Conservation (phyloP, 2,329 filamentous ascomycete species). For the Colletotrichum gloeosporioides region DNA sequence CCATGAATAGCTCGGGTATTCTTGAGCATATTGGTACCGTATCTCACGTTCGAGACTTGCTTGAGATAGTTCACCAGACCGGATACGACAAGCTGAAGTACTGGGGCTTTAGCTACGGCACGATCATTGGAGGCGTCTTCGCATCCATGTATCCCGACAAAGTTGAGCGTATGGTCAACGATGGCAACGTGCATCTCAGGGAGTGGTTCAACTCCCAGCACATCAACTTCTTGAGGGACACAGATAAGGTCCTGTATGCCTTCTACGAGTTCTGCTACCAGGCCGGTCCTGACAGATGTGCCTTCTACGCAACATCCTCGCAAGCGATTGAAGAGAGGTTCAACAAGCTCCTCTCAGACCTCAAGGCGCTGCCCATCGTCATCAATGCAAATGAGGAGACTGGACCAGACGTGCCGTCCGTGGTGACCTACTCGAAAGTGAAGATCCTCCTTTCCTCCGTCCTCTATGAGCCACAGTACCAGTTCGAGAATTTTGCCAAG, state of each 20-base stretch:
- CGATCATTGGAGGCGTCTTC: slow-evolving; percentile 56
- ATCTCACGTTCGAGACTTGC: slow-evolving; percentile 52
- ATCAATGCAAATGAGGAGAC: slow-evolving; percentile 32
- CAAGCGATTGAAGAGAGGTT: slow-evolving; percentile 44
- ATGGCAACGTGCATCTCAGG: slow-evolving; percentile 59
- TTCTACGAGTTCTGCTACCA: slow-evolving; percentile 61
- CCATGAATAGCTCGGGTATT: slow-evolving; percentile 40
- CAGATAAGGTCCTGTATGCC: slow-evolving; percentile 56
- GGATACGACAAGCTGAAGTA: slow-evolving; percentile 50
- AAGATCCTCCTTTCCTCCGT: slow-evolving; percentile 46
- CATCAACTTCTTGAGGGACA: slow-evolving; percentile 55
- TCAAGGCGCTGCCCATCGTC: slow-evolving; percentile 50
- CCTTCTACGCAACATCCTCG: slow-evolving; percentile 43
- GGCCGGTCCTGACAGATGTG: slow-evolving; percentile 54
- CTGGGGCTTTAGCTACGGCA: slow-evolving; percentile 63
- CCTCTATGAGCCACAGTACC: slow-evolving; percentile 49
- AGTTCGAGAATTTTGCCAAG: slow-evolving; percentile 46
- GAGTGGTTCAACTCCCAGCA: slow-evolving; percentile 55
- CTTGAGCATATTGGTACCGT: slow-evolving; percentile 48
- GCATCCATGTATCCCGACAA: slow-evolving; percentile 57
- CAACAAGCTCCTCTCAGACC: slow-evolving; percentile 39
- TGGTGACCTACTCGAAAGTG: slow-evolving; percentile 56
- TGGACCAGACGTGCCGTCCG: slow-evolving; percentile 47
- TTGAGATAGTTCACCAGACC: slow-evolving; percentile 48
- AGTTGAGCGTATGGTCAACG: slow-evolving; percentile 55